phyloP scores from a whole-genome alignment of 192 early-diverging fungal genomes.

The Coemansia sp. region DNA sequence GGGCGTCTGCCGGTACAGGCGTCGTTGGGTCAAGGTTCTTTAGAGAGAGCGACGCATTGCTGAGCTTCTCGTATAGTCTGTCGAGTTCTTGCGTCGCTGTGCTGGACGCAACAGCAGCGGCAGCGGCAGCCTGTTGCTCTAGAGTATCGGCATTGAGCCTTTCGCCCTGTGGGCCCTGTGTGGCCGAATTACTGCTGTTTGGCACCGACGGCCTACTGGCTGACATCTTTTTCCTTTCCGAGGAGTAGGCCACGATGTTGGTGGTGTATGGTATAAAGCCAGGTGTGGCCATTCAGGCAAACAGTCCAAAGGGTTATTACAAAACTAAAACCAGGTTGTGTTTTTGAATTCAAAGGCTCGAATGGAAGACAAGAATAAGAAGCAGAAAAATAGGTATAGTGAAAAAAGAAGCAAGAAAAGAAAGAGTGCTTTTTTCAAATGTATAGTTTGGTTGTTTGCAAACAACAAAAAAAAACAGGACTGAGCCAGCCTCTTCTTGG shows the following conservation, averaged over 20 bases:
- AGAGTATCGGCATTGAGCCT: neutral
- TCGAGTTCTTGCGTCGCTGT: conserved; percentile 34
- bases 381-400: neutral
- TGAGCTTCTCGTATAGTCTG: conserved; percentile 34
- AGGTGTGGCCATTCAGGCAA: conserved; percentile 36
- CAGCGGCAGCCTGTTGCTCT: neutral
- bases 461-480: neutral
- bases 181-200: neutral
- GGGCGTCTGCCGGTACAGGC: too few species aligned
- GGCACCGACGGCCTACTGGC: conserved; percentile 7
- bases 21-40: conserved; percentile 29
- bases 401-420: neutral
- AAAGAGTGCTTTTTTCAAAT: too few species aligned
- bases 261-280: conserved; percentile 29
- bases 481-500: too few species aligned
- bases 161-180: neutral
- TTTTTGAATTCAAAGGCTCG: too few species aligned
- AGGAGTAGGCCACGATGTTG: conserved; percentile 13
- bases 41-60: conserved; percentile 33
- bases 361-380: neutral
- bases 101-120: conserved; percentile 1
- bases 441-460: neutral
- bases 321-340: too few species aligned
- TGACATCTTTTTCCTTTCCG: conserved; percentile 23
- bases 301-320: too few species aligned